These are phyloP conservation scores for Tetraselmis chui DNA, from an alignment of 139 green algal genomes.

Conservation along the genomic window DNA sequence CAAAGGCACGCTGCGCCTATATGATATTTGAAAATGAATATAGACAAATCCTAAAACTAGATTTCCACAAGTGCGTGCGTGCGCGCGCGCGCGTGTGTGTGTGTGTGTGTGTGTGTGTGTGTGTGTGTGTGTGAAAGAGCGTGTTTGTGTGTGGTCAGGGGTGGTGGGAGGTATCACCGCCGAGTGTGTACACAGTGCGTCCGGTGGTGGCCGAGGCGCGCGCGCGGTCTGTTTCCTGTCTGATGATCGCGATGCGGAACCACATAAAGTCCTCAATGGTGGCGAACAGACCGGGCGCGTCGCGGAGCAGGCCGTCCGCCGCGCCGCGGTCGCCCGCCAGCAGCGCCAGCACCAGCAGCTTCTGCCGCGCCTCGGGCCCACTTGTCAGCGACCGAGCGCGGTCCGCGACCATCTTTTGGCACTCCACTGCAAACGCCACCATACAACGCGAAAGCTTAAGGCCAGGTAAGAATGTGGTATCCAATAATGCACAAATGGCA, in stretches of 20 bases:
- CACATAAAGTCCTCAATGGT: constrained; percentile 94
- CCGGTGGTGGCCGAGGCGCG: background rate
- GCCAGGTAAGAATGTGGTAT: too few relatives aligned
- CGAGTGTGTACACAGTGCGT: background rate
- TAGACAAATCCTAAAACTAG: too few relatives aligned
- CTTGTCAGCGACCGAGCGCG: background rate
- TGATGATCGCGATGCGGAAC: constrained; percentile 64
- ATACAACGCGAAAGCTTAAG: too few relatives aligned
- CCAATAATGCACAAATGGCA: too few relatives aligned
- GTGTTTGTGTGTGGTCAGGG: too few relatives aligned
- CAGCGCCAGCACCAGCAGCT: constrained; percentile 52
- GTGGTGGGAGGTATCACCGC: too few relatives aligned
- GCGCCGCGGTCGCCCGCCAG: constrained; percentile 50
- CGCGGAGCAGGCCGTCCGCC: constrained; percentile 45
- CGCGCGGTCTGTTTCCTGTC: background rate
- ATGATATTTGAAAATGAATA: too few relatives aligned
- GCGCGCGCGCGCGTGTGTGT: too few relatives aligned
- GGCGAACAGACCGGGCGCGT: constrained; percentile 50
- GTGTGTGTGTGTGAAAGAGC: too few relatives aligned
- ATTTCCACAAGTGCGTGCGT: too few relatives aligned
- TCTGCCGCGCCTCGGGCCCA: constrained; percentile 11
- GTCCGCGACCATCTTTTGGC: background rate
- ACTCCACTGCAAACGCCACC: background rate
- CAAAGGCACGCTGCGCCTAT: too few relatives aligned
- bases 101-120: too few relatives aligned